A percentile compares a stretch with the other conserved stretches of the same genome.
phyloP scores from a whole-genome alignment of 495 filamentous ascomycete genomes.

The Achaetomiella virescens region DNA sequence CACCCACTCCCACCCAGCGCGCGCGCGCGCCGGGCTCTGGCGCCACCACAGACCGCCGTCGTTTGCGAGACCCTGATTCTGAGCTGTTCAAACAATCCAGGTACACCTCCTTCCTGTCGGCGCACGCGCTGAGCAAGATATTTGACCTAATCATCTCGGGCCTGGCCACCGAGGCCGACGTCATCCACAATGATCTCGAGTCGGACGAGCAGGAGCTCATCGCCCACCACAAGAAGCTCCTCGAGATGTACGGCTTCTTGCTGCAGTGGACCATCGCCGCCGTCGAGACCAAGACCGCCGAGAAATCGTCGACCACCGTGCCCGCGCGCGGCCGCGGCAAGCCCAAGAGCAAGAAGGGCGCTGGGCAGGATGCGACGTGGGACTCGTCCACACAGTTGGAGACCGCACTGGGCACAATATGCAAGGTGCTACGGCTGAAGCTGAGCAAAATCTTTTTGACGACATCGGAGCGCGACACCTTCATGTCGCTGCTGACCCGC shows the following conservation, averaged over 20 bases:
- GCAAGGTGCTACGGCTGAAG: slow-evolving; percentile 90
- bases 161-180: slow-evolving; percentile 85
- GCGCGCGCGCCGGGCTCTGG: slow-evolving; percentile 8
- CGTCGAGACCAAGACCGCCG: slow-evolving; percentile 86
- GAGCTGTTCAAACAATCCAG: slow-evolving; percentile 66
- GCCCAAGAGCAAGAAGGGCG: slow-evolving; percentile 61
- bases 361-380: slow-evolving; percentile 68
- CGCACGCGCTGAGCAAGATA: slow-evolving; percentile 79
- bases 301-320: slow-evolving; percentile 69
- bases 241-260: slow-evolving; percentile 93
- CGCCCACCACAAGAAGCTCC: slow-evolving; percentile 76
- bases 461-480: slow-evolving; percentile 93
- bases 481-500: slow-evolving; percentile 86
- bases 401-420: slow-evolving; percentile 85
- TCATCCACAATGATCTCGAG: slow-evolving; percentile 78
- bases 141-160: slow-evolving; percentile 91
- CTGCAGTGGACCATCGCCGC: slow-evolving; percentile 91
- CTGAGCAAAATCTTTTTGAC: slow-evolving; percentile 88
- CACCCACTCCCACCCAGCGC: slow-evolving; percentile 11
- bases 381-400: slow-evolving; percentile 85
- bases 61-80: slow-evolving; percentile 40
- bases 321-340: slow-evolving; percentile 70
- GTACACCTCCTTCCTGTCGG: slow-evolving; percentile 73
- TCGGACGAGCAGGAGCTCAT: slow-evolving; percentile 83
- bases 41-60: slow-evolving; percentile 6